Base-by-base conservation (phyloP, 2,329 filamentous ascomycete species). In the Fusarium sublunatum region DNA sequence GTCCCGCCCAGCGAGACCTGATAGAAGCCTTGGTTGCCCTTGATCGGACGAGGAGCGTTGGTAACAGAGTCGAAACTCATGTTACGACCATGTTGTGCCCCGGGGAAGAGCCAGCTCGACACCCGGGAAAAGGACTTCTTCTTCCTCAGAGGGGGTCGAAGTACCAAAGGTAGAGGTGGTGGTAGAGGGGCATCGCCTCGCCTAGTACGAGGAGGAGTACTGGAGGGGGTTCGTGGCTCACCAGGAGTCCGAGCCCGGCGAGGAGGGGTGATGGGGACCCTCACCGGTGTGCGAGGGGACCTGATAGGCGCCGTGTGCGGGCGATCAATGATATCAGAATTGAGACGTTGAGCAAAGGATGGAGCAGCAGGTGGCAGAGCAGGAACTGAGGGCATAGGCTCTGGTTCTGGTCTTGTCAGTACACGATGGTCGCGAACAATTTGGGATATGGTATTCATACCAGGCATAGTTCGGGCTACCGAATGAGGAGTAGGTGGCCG, bases 101-200 rank as follows among this genome's bases (percentile, higher is more conserved):
- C 72, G 40, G 82, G 78, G 64, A 83, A 85, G 25, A 88, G 77
- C 85, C 86, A 88, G 64, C 74, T 81, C 3, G 86, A 88, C 8
- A 88, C 83, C 13, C 82, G 80, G 9, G 85, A 86, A 70, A 89
- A 88, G 0, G 86, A 88, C 70, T 88, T 89, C 79, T 88, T 89
- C 78, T 88, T 88, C 56, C 86, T 79, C 60, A 88, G 71, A 2
- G 85, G 84, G 7, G 85, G 86, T n/a, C 83, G 82, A 53, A 87
- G 78, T 13, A 86, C 81, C 24, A 88, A 78, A 0, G 86, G 85
- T 5, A 87, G 75, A 3, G 86, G 86, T 1, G 85, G 86, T 3
- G 84, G 82, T 1, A 83, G 78, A 2, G 78, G 75, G 7, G 75
- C 72, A 6, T 78, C 75, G 22, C 78, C 71, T 25, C 63, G 60